Percentiles rank a stretch among this genome's conserved stretches.
Conservation (phyloP, 179 eudicot species). For the Gypsophila paniculata region DNA sequence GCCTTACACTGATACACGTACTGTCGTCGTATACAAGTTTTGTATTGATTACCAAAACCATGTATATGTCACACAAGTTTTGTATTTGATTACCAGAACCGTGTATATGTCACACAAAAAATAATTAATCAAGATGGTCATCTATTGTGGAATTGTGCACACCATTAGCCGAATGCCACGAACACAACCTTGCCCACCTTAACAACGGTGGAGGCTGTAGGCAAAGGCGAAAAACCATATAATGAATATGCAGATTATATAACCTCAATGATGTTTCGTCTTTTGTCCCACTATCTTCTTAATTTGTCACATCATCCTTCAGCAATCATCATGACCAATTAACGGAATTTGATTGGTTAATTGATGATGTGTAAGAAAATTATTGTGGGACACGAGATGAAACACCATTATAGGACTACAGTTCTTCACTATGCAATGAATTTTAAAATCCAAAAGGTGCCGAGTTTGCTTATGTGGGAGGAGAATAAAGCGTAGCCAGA, state of each 20-base stretch:
- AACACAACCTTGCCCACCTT: background rate
- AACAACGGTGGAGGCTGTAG: background rate
- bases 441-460: background rate
- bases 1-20: too few species aligned
- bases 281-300: background rate
- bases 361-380: too few species aligned
- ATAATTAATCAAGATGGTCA: background rate
- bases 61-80: background rate
- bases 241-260: background rate
- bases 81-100: background rate
- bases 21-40: too few species aligned
- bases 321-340: background rate
- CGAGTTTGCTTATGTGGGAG: slow-evolving; percentile 27
- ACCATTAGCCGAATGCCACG: background rate
- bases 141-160: slow-evolving; percentile 1
- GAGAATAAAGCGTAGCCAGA: slow-evolving; percentile 71
- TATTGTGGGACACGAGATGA: too few species aligned
- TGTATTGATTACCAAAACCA: background rate
- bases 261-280: background rate
- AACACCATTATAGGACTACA: background rate
- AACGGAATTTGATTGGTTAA: background rate
- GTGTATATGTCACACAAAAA: slow-evolving; percentile 1
- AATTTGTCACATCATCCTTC: background rate
- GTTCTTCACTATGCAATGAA: background rate
- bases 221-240: background rate